phyloP scores from a whole-genome alignment of 2,329 filamentous ascomycete genomes.

The Juglanconis sp. region DNA sequence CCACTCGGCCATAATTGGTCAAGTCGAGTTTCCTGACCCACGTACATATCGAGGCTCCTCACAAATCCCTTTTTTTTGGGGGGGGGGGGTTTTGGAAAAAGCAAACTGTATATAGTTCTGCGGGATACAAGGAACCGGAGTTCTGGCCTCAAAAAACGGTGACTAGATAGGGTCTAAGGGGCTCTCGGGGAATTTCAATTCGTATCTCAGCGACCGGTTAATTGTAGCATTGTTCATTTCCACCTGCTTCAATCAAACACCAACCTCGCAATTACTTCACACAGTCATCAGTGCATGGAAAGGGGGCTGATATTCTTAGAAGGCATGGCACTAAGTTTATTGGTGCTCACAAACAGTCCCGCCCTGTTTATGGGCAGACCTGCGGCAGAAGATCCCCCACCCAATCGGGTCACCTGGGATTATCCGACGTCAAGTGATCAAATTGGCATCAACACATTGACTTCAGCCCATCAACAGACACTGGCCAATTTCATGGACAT shows the following conservation, averaged over 20 bases:
- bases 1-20: constrained; percentile 29
- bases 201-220: not conserved
- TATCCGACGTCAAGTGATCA: constrained; percentile 5
- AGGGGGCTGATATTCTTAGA: no score
- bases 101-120: not conserved
- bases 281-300: not conserved
- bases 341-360: not conserved
- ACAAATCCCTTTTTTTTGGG: no score
- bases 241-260: not conserved
- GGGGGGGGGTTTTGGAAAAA: no score
- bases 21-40: not conserved
- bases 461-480: not conserved
- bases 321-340: no score
- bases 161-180: not conserved
- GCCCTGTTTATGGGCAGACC: not conserved
- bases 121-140: constrained; percentile 4
- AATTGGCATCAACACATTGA: not conserved
- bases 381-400: not conserved
- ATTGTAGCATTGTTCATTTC: not conserved
- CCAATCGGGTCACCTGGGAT: constrained; percentile 4
- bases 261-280: not conserved
- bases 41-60: not conserved
- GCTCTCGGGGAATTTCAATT: not conserved
- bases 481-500: not conserved
- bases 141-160: constrained; percentile 5